Percentiles rank a stretch among this genome's conserved stretches.
Evolutionary conservation across 2,329 filamentous ascomycete species (phyloP).

Genomic region (Colletotrichum viniferum): DNA sequence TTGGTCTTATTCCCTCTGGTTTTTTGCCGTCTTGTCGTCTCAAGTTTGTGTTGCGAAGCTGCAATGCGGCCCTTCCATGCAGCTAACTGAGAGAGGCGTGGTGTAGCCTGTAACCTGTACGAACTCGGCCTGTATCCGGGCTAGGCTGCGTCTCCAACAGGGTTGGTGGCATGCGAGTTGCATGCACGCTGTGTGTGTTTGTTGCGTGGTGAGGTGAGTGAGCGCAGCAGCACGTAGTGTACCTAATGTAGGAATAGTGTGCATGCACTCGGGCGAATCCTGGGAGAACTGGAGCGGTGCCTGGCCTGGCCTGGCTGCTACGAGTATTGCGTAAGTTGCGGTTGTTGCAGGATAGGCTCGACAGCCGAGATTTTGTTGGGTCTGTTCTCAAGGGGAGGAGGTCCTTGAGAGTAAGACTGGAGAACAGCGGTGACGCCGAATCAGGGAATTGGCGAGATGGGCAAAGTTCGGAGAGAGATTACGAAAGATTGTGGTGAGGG

Average conservation of each 20-base stretch:
- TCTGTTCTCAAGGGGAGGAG: not conserved
- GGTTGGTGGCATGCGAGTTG: not conserved
- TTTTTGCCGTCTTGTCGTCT: slow-evolving; percentile 4
- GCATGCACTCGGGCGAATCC: not conserved
- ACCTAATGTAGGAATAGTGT: not conserved
- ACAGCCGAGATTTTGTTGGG: not conserved
- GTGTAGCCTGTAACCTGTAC: not conserved
- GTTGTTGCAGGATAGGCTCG: not conserved
- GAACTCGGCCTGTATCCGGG: slow-evolving; percentile 5
- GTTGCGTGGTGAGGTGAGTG: not conserved
- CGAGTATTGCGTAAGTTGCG: not conserved
- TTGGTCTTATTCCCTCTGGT: not conserved
- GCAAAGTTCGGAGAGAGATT: not conserved
- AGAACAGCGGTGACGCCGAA: slow-evolving; percentile 11
- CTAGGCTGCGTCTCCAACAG: not conserved
- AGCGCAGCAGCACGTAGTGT: not conserved
- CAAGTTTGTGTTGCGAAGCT: slow-evolving; percentile 5
- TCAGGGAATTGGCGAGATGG: not conserved
- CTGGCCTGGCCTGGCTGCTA: not conserved
- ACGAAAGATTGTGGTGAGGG: not conserved
- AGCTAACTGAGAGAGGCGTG: not conserved
- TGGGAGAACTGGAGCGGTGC: not conserved
- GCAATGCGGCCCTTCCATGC: slow-evolving; percentile 15
- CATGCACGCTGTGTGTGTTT: not conserved
- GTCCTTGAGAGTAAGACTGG: not conserved